Evolutionary conservation across 108 stramenopile genomes (phyloP).

Genomic region (Cafeteria roenbergensis): DNA sequence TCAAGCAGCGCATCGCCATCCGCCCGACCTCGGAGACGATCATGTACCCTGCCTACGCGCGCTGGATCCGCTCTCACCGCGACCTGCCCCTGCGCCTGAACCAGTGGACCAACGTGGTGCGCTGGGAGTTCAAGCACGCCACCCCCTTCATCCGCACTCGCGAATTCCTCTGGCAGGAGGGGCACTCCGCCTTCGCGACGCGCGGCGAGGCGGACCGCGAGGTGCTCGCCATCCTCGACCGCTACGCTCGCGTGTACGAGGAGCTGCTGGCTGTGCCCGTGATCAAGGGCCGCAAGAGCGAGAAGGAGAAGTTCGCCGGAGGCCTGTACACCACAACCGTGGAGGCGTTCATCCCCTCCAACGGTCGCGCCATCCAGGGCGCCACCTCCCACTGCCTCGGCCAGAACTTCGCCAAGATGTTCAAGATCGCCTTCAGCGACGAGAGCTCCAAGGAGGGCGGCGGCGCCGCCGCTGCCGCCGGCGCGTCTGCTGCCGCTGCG

Average conservation of each 20-base stretch:
- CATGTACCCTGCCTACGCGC: constrained; percentile 93
- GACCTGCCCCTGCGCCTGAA: constrained; percentile 95
- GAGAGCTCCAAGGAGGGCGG: constrained; percentile 63
- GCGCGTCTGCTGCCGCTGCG: too few species aligned
- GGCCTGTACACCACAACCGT: constrained; percentile 90
- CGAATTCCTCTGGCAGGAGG: constrained; percentile 99
- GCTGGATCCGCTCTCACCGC: constrained; percentile 69
- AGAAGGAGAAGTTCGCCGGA: constrained; percentile 95
- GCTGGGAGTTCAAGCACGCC: constrained; percentile 98
- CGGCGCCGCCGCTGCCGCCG: constrained; percentile 56
- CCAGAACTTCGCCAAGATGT: constrained; percentile 99
- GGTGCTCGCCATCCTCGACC: constrained; percentile 84
- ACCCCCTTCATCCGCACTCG: constrained; percentile 88
- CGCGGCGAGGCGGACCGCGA: constrained; percentile 85
- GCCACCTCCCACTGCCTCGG: constrained; percentile 95
- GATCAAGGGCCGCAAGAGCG: constrained; percentile 88
- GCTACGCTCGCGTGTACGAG: constrained; percentile 87
- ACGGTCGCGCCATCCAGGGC: constrained; percentile 96
- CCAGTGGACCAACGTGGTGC: constrained; percentile 96
- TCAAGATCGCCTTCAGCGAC: constrained; percentile 85
- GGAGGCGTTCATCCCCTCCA: constrained; percentile 90
- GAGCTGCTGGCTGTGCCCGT: constrained; percentile 95
- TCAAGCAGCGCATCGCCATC: constrained; percentile 87
- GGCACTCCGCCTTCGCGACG: constrained; percentile 93
- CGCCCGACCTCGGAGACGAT: constrained; percentile 96